A percentile compares a stretch with the other conserved stretches of the same genome.
These are phyloP conservation scores for Sporobolomyces roseus DNA, from an alignment of 768 basidiomycete genomes.

Conservation along the genomic window DNA sequence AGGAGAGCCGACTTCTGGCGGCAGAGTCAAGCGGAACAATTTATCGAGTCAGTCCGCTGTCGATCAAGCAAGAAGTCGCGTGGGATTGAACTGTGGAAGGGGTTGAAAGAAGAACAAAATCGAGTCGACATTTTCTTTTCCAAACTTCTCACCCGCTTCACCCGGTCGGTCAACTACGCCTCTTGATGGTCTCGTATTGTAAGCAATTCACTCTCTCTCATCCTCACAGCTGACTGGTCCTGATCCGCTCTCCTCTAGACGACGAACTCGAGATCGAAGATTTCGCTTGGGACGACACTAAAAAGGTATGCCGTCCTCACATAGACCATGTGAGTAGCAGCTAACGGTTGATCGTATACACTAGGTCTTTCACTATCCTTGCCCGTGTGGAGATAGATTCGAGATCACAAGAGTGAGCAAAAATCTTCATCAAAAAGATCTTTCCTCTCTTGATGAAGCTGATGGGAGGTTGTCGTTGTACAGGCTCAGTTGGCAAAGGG, in stretches of 20 bases:
- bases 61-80: too few relatives aligned
- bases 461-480: conserved; percentile 43
- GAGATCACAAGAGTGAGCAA: conserved; percentile 60
- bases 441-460: neutral
- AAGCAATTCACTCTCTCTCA: neutral
- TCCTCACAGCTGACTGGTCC: neutral
- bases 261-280: conserved; percentile 98
- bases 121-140: too few relatives aligned
- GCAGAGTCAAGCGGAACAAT: too few relatives aligned
- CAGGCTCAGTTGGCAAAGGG: conserved; percentile 75
- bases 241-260: conserved; percentile 48
- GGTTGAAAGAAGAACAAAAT: too few relatives aligned
- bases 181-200: conserved; percentile 41
- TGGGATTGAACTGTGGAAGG: too few relatives aligned
- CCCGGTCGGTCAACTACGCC: too few relatives aligned
- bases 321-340: neutral
- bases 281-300: conserved; percentile 78
- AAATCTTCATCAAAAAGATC: too few relatives aligned
- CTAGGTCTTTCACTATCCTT: conserved; percentile 90
- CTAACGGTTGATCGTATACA: conserved; percentile 52
- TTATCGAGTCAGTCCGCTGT: too few relatives aligned
- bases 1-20: neutral
- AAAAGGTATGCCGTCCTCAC: conserved; percentile 46
- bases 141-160: too few relatives aligned
- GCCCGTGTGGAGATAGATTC: conserved; percentile 96